Base-by-base conservation (phyloP, 2,329 filamentous ascomycete genomes). In the Camillea tinctor region DNA sequence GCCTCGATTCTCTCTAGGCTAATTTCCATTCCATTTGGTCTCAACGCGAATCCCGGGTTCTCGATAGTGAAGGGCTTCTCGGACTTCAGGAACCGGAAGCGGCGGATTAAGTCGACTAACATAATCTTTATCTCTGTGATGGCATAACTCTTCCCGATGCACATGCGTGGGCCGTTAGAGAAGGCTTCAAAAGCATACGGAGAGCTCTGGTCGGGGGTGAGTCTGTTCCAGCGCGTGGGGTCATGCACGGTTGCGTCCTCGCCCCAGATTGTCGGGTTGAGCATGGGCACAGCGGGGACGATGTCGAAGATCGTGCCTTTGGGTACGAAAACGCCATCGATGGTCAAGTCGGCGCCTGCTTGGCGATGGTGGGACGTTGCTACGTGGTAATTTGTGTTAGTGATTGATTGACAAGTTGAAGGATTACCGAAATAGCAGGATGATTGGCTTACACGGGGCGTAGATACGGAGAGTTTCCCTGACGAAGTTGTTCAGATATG, bases 191-290 rank as follows among this genome's bases (percentile, higher is more conserved):
- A 69, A 5, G 71, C 69, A 50, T 71, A 74, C 11, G 71, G 73
- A 11, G 62, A 69, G 9, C 64, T 64, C 40, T 70, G 67, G 1
- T 67, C 68, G 7, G 61, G 62, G 21, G 66, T 64, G 58, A 69
- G 59, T 52, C 63, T 24, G 51, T 65, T 57, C 77, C 77, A 79
- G 50, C 77, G 72, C 20, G 74, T 71, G 1, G 76, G 77, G 19
- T 73, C 68, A 57, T 78, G 76, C 19, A 71, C 67, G 26, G 72
- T 67, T 4, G 71, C 76, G 24, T 76, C 72, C 0, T 68, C 61
- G 0, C 76, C 77, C 78, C 77, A 80, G 52, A 79, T 69, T 0
- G 59, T 54, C 1, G 73, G 72, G 61, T 74, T 73, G 5, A 71
- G 66, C 63, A 76, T 73, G 19, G 75, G 69, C 23, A 78, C 72